These are phyloP conservation scores for Colletotrichum zoysiae DNA, from an alignment of 2,329 filamentous ascomycete species.

Conservation along the genomic window DNA sequence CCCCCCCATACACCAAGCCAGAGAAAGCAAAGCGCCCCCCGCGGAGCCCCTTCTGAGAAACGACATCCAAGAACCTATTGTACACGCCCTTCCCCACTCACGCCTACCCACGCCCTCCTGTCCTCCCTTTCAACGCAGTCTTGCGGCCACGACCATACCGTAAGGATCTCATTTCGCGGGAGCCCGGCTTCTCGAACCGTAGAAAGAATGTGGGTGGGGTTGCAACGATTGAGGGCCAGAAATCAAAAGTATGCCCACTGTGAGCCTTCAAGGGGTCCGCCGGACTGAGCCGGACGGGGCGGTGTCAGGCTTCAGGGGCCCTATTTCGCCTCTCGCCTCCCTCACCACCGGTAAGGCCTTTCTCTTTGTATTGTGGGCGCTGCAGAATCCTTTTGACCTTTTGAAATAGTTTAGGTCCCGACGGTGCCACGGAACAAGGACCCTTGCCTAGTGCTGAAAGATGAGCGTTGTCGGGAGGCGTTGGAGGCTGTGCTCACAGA, in stretches of 20 bases:
- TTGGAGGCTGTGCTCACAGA: background rate
- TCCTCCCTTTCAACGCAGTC: background rate
- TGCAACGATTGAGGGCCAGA: background rate
- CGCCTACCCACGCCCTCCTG: background rate
- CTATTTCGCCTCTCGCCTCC: slow-evolving; percentile 6
- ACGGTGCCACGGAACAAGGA: background rate
- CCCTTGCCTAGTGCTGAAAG: background rate
- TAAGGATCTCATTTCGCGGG: slow-evolving; percentile 23
- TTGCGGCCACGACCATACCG: background rate
- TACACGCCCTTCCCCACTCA: background rate
- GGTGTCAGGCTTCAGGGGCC: background rate
- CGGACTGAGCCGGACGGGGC: slow-evolving; percentile 1
- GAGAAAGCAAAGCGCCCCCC: background rate
- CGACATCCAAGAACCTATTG: background rate
- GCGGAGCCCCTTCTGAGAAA: background rate
- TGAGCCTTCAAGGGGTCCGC: slow-evolving; percentile 11
- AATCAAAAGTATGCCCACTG: slow-evolving; percentile 6
- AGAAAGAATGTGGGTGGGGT: background rate
- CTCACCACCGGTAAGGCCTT: background rate
- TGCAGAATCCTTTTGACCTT: background rate
- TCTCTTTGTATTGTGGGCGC: background rate
- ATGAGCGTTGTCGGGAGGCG: background rate
- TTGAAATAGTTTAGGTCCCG: background rate
- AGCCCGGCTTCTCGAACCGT: slow-evolving; percentile 18
- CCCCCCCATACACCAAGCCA: background rate